phyloP scores from a whole-genome alignment of 306 rosid species.

The Dalbergia oliveri region DNA sequence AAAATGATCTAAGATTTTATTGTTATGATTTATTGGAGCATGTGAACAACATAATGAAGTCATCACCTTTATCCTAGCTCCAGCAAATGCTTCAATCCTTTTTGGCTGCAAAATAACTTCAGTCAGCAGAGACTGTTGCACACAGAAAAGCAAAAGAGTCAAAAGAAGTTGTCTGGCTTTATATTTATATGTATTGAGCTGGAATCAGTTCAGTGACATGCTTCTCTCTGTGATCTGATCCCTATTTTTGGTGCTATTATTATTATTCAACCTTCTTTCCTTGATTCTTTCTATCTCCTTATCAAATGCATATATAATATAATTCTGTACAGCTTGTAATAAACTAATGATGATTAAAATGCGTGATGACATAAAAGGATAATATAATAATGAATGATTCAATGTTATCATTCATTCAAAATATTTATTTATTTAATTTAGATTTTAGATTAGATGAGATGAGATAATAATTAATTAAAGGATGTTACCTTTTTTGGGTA shows the following conservation, averaged over 20 bases:
- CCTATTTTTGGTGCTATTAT: constrained; percentile 3
- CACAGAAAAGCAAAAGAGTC: constrained; percentile 22
- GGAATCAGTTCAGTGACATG: constrained; percentile 29
- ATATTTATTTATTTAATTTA: not conserved
- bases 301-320: not conserved
- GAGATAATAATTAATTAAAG: constrained; percentile 28
- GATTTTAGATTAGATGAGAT: not conserved
- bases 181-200: constrained; percentile 30
- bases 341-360: constrained; percentile 5
- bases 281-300: not conserved
- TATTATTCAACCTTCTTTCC: not conserved
- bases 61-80: constrained; percentile 35
- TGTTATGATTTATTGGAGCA: not conserved
- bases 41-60: constrained; percentile 26
- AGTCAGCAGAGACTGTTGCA: constrained; percentile 26
- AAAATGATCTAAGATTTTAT: constrained; percentile 4
- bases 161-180: constrained; percentile 23
- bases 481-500: constrained; percentile 25
- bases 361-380: not conserved
- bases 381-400: constrained; percentile 16
- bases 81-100: constrained; percentile 27
- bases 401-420: not conserved
- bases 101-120: not conserved
- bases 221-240: constrained; percentile 35
- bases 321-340: not conserved